Evolutionary conservation across 192 early-diverging fungal genomes (phyloP), one percentile per base, ranked within the genome.

Genomic region (Gryganskiella cystojenkinii): DNA sequence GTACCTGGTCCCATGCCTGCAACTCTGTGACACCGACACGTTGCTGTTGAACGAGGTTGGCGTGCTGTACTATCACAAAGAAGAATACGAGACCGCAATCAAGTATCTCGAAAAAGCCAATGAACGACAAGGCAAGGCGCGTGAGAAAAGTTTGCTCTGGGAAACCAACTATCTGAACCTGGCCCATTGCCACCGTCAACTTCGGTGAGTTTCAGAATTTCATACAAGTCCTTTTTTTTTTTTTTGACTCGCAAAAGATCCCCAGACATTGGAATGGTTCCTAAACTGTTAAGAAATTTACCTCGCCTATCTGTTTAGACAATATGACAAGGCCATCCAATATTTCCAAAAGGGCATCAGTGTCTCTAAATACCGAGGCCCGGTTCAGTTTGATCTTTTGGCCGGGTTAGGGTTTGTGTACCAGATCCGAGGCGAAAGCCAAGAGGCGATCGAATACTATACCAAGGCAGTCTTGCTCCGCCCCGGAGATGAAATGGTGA

Each of bases 31-130:
- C 42, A 52, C 71, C 13, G 94, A 95, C 80, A 90, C 94, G 0
- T 60, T 89, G 28, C 37, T 95, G 7, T 63, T 86, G 37, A 95
- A 92, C 62, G 95, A 96, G 72, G 52, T 93, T 44, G 94, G 90
- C 1, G 85, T 88, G 7, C 66, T 91, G 28, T 79, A 84, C 51
- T 92, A 46, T 53, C 53, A 66, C 24, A 43, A 65, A 14, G 50
- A 20, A 53, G 91, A 90, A 24, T 91, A 87, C 57, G 44, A 80
- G 6, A 57, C 71, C 28, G 84, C 93, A 3, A 70, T 92, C 11
- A 53, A 71, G 14, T 84, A 71, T 55, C 83, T 95, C 34, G 61
- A 86, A 15, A 75, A 73, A 10, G 87, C 90, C 2, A 58, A 93
- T 3, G 46, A 71, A 44, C 64, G 90, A 15, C 82, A 85, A 6